A percentile compares a stretch with the other conserved stretches of the same genome.
Conservation (phyloP, 257 asterid genomes). For the Rubia yunnanensis region DNA sequence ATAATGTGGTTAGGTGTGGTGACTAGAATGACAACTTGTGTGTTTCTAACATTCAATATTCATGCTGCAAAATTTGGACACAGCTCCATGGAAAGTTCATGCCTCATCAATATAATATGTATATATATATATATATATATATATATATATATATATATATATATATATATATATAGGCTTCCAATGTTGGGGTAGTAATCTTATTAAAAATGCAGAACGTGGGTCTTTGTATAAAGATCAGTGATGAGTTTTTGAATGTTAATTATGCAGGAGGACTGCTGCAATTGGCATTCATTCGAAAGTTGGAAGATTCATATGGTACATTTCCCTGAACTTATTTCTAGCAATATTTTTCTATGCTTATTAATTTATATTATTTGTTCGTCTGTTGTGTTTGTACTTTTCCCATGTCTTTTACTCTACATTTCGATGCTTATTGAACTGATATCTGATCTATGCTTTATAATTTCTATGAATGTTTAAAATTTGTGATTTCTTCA, state of each 20-base stretch:
- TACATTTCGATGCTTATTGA: not conserved
- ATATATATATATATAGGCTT: not conserved
- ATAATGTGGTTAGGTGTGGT: not conserved
- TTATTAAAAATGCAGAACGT: not conserved
- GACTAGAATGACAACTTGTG: not conserved
- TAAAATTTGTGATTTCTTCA: not conserved
- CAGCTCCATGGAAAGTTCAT: not conserved
- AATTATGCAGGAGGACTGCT: constrained; percentile 55
- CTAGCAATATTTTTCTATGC: constrained; percentile 5
- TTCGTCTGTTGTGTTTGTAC: not conserved
- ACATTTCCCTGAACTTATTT: constrained; percentile 18
- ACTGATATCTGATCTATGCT: not conserved
- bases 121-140: too few species aligned
- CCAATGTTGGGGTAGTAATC: not conserved
- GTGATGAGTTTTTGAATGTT: constrained; percentile 10
- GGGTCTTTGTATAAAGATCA: not conserved
- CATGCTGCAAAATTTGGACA: not conserved
- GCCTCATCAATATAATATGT: too few species aligned
- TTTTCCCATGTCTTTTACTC: not conserved
- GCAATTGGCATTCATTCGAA: constrained; percentile 58
- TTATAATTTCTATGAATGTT: not conserved
- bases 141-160: too few species aligned
- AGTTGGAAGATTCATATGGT: constrained; percentile 77
- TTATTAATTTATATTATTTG: not conserved
- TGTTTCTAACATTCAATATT: not conserved